Base-by-base conservation (phyloP, 352 stramenopile genomes). In the Globisporangium cystogenes region DNA sequence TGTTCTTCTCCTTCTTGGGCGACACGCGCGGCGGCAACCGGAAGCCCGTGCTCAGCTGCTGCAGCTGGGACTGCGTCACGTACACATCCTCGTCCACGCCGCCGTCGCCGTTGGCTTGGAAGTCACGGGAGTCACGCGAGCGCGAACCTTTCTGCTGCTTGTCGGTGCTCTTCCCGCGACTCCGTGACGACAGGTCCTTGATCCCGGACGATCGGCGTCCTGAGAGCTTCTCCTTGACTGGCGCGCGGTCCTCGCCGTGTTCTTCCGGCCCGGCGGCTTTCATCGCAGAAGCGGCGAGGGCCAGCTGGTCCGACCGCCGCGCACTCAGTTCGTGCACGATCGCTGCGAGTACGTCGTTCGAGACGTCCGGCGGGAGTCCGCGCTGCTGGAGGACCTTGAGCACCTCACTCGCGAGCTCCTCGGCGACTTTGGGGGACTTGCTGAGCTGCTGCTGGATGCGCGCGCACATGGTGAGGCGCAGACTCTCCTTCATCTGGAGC, bases 1-100 rank as follows among this genome's bases (percentile, higher is more conserved):
- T 85, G 59, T 69, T 72, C 12, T 85, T 82, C n/a, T 87, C 73
- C 53, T 90, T 90, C 55, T 87, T 86, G 2, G 80, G 76, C 12
- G 77, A 90, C 16, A 66, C 74, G 20, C 67, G 74, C 21, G 77
- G 75, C 31, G 80, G 76, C 52, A 90, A 41, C 0, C 60, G 64
- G 53, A 92, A 92, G 24, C 79, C 82, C 27, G 74, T 65, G 43
- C 76, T 86, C 33, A 75, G 68, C 51, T 92, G 82, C 55, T 89
- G 82, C 7, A 87, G 54, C 57, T 89, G 81, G 12, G 81, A 57
- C 54, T 90, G 71, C 0, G 74, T 89, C 10, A 90, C 7, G 46
- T 90, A 92, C 39, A 82, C 58, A 45, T 78, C 72, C 4, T 86
- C 76, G 18, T 82, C 76, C 4, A 20, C 16, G 15, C 6, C 40